Base-by-base conservation (phyloP, 257 asterid genomes). In the Fraxinus americana region DNA sequence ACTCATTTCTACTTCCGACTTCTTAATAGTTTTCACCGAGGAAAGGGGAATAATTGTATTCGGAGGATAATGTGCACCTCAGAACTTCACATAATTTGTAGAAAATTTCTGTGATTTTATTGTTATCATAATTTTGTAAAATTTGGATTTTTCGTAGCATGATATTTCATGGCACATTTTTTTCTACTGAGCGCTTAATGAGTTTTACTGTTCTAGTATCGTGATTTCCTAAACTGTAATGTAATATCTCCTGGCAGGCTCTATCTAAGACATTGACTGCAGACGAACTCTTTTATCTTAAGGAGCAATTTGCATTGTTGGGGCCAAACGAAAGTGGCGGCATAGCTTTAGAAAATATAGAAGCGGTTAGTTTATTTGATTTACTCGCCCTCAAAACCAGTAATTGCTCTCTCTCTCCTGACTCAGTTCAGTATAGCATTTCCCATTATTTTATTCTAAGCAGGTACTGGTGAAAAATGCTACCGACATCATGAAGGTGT, bases 381-480 rank as follows among this genome's bases (percentile, higher is more conserved):
- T 54, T 59, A 2, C 50, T 39, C 7, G 11, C 27, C 67, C 67
- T 21, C 14, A 8, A n/a, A 21, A n/a, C 25, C 12, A 7, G 14
- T 59, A 48, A 48, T 14, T 32, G 71, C 39, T 3, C 48, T 38
- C 9, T 13, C 48, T 38, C 12, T 14, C 70, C 9, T 21, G 35
- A 52, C 48, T 30, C n/a, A 65, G 69, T 63, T 63, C 19, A 27
- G 10, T 63, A 25, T 61, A 25, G 19, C 38, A 30, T 76, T 75
- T 72, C 68, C 30, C 52, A 14, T 39, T 27, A 23, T 71, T 70
- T 81, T 63, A 35, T 54, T 72, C 38, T 57, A 16, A 70, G 75
- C 88, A 92, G 97, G 94, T 84, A 16, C 72, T 90, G 71, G 30
- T 67, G 81, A 86, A 86, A 73, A 82, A 87, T 50, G 87, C 87